Base-by-base conservation (phyloP, 2,329 filamentous ascomycete genomes). In the Orbilia ellipsospora region DNA sequence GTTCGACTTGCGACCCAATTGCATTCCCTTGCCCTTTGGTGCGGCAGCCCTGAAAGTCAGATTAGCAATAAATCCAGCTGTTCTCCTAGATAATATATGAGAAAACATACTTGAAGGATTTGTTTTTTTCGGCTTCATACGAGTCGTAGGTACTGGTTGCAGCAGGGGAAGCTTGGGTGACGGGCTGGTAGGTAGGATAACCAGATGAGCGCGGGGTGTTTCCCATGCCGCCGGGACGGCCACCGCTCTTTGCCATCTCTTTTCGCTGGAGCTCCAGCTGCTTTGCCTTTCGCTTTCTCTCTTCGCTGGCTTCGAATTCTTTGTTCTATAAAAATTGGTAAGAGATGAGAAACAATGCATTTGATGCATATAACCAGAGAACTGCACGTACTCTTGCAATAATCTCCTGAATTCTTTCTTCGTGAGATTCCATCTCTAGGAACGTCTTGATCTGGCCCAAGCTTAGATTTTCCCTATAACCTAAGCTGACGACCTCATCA, bases 381-480 rank as follows among this genome's bases (percentile, higher is more conserved):
- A 48, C 23, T 36, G 31, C 16, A 48, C 86, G 77, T 88, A 94
- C 92, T 82, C 93, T 88, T 77, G 93, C 93, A 81, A 97, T 97
- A 78, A 97, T 99, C 82, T 97, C 95, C 83, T 99, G 95, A 79
- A 99, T 98, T 82, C 95, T 90, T 87, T 99, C 95, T 84, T 99
- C 96, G 81, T 99, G 95, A 83, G 91, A 95, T 84, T 99, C 95
- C 95, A 99, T 99, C 82, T 98, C 96, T 79, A 99, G 84, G 86
- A 99, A 99, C 1, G 95, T 97, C 87, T 96, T 97, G 86, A 99
- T 99, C 84, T 99, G 96, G 83, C 90, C 92, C 80, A 99, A 88
- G 23, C 94, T 96, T 79, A 99, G 85, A 83, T 99, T 99, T 85
- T 99, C 95, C 81, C 95, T 86, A 84, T 99, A 98, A 12, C 95